Base-by-base conservation (phyloP, 73 alveolate genomes). In the Durusdinium trenchii region DNA sequence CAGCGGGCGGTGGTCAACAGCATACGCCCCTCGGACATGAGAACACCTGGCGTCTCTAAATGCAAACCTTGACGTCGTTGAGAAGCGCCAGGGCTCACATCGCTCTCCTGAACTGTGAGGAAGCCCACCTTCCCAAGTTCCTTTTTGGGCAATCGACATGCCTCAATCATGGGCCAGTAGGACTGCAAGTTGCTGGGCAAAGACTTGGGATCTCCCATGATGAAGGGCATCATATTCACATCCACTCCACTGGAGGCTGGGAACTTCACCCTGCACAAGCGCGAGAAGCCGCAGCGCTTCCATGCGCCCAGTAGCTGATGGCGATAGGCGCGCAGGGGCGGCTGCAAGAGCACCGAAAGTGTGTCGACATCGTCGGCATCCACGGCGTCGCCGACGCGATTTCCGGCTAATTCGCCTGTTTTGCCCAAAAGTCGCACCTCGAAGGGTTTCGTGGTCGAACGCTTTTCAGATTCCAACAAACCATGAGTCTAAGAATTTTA, bases 171-270 rank as follows among this genome's bases (percentile, higher is more conserved):
- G 4, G 96, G 96, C 96, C 96, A 89, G 73, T 89, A 89, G 45
- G 51, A 36, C 64, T 46, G 85, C 42, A 62, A 32, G 71, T 28
- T 0, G 30, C 12, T n/a, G 1, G 96, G 96, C 64, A 35, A 47
- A 79, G 95, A 3, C 20, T 20, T 85, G n/a, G 43, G 6, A 12
- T 89, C 75, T 35, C 96, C 96, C 48, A 89, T 45, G 26, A 38
- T 40, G 96, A 89, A 89, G 50, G 96, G 96, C 96, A 89, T 62
- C 96, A 89, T 89, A 46, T 89, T 89, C 62, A 89, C 57, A 23
- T 64, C 60, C 52, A 89, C 43, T 47, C 81, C 96, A 50, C 42
- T 43, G 16, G 96, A 73, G 1, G 85, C 42, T 23, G 96, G 96
- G 38, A 89, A 89, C 48, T 69, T 45, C 76, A 54, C 60, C 50